Base-by-base conservation (phyloP, 257 asterid species). In the Thymus quinquecostatus region DNA sequence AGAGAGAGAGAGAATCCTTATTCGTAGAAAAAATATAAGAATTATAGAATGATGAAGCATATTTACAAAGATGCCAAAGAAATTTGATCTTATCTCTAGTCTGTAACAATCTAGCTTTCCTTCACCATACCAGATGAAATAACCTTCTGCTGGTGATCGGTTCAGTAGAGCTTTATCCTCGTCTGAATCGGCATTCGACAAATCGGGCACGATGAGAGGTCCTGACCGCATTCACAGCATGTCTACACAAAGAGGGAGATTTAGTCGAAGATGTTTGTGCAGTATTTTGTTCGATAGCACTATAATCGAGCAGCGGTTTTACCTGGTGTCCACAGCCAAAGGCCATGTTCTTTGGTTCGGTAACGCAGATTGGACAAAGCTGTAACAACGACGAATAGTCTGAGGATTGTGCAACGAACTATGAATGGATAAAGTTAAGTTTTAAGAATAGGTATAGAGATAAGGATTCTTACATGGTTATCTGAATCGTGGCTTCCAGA, bases 311-410 rank as follows among this genome's bases (percentile, higher is more conserved):
- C 13, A 12, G 66, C 50, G 3, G 14, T 43, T 51, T 68, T 72
- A 92, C 98, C 98, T 89, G 98, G 78, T 92, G 98, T 73, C 98
- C 98, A 43, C 98, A 92, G 72, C 94, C 96, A 69, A 92, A 92
- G n/a, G 98, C 98, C 97, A 92, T 84, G 80, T 92, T 76, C 83
- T 88, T 92, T 4, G 91, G 86, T 57, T 80, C 86, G 6, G 81
- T 80, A 49, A 92, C 79, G 87, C 98, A 92, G 79, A 92, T 88
- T 41, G 98, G 98, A 75, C 98, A 92, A 67, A 90, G 90, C 98
- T 92, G 91, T 70, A 33, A 57, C 1, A 3, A 54, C 13, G 51
- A 70, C 54, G 27, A 14, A 30, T 4, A 30, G 14, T 69, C 33
- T 6, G 27, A n/a, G 45, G 21, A 44, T 33, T 6, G 13, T 59